Base-by-base conservation (phyloP, 805 yeast genomes). In the Zygosaccharomyces pseudorouxii region DNA sequence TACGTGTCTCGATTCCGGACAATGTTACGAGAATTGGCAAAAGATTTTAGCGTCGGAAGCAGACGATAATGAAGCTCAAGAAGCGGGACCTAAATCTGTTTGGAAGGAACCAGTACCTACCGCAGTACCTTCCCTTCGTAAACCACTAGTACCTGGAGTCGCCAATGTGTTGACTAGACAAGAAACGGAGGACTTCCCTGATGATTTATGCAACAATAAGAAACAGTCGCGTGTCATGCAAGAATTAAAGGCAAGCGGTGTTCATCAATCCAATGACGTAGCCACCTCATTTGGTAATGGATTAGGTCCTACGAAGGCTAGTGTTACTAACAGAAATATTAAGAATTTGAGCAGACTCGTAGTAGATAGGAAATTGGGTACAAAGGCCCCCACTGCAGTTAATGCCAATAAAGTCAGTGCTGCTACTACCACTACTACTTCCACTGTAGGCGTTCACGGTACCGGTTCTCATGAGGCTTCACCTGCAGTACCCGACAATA, bases 31-130 rank as follows among this genome's bases (percentile, higher is more conserved):
- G 16, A 49, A 42, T 37, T 59, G 63, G 56, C 50, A 53, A 33
- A 38, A 12, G 14, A 44, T 41, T 2, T 30, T 46, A 7, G 46
- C 41, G 20, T 43, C 31, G 19, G 47, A 46, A 22, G 11, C 43
- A 23, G 47, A 45, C 11, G 39, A 43, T 23, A 33, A 50, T 2
- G 49, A 14, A 16, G 33, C 16, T 29, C 27, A 5, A 11, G 44
- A 29, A 3, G 79, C 18, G 74, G 78, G 12, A 77, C 81, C 14
- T 75, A 76, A 29, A 28, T 27, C 37, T 16, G 18, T 57, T 72
- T 77, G 58, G 60, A 55, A 56, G 41, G 57, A 53, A 11, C 55
- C 56, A 9, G 8, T n/a, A 27, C 31, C 51, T 14, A 41, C 38
- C 1, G 30, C 11, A n/a, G 22, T 20, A 23, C 14, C 54, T n/a